These are phyloP conservation scores for Wickerhamiella shivajii DNA, from an alignment of 805 yeast species.

Conservation along the genomic window DNA sequence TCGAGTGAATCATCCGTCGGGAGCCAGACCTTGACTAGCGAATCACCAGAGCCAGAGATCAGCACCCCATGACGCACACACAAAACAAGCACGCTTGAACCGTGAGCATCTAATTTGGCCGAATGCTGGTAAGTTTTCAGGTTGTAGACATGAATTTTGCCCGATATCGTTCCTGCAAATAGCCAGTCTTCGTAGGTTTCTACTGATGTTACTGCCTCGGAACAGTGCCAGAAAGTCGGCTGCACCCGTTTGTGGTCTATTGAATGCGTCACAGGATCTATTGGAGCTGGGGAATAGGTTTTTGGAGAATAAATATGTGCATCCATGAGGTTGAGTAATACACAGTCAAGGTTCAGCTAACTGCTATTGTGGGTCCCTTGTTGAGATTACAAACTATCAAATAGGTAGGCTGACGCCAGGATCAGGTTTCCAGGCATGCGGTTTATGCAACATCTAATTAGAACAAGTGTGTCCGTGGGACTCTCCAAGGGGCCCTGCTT, in stretches of 20 bases:
- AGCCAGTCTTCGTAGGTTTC: constrained; percentile 25
- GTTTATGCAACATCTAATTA: too few relatives aligned
- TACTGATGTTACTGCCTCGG: constrained; percentile 55
- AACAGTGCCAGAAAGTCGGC: constrained; percentile 47
- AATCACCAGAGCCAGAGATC: constrained; percentile 82
- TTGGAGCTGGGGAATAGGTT: too few relatives aligned
- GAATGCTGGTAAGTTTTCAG: constrained; percentile 45
- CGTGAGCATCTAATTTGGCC: constrained; percentile 42
- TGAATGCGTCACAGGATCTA: background rate
- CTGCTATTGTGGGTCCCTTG: too few relatives aligned
- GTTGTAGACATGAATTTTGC: constrained; percentile 59
- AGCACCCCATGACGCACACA: constrained; percentile 34
- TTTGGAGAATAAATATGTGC: too few relatives aligned
- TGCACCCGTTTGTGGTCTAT: background rate
- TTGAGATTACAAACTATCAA: too few relatives aligned
- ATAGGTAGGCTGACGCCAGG: too few relatives aligned
- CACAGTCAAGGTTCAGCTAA: too few relatives aligned
- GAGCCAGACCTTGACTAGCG: constrained; percentile 77
- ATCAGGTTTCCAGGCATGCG: too few relatives aligned
- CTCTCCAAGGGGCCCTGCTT: too few relatives aligned
- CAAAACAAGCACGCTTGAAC: constrained; percentile 62
- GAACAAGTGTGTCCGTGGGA: too few relatives aligned
- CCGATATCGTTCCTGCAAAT: constrained; percentile 86
- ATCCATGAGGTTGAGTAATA: too few relatives aligned
- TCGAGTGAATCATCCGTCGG: constrained; percentile 23